phyloP scores from a whole-genome alignment of 169 alveolate species.

The Amoebophrya sp. region DNA sequence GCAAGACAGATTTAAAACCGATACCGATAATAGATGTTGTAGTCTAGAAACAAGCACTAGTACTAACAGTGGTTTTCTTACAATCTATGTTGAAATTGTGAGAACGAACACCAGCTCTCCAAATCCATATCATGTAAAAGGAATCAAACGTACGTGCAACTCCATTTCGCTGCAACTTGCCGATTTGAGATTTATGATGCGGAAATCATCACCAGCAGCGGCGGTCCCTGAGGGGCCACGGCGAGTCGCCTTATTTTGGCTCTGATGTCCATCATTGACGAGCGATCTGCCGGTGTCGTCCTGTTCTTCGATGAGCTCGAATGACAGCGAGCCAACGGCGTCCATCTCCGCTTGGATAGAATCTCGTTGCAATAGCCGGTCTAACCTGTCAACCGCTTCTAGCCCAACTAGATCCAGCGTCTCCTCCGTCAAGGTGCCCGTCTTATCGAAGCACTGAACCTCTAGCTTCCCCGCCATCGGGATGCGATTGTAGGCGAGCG shows the following conservation, averaged over 20 bases:
- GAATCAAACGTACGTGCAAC: too few relatives aligned
- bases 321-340: too few relatives aligned
- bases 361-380: too few relatives aligned
- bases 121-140: not conserved
- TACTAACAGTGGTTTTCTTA: not conserved
- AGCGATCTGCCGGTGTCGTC: too few relatives aligned
- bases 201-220: too few relatives aligned
- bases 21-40: not conserved
- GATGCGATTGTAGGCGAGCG: not conserved
- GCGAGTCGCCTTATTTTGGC: too few relatives aligned
- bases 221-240: too few relatives aligned
- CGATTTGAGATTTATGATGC: too few relatives aligned
- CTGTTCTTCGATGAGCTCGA: too few relatives aligned
- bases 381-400: slow-evolving; percentile 7
- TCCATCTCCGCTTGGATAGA: too few relatives aligned
- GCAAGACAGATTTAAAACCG: not conserved
- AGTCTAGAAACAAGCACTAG: not conserved
- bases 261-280: too few relatives aligned
- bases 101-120: not conserved
- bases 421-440: slow-evolving; percentile 33
- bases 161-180: too few relatives aligned
- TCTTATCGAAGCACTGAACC: slow-evolving; percentile 27
- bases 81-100: not conserved
- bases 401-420: slow-evolving; percentile 14
- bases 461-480: slow-evolving; percentile 33